Percentiles rank a stretch among this genome's conserved stretches.
Conservation (phyloP, 305 asterid genomes). For the Solanum chacoense region DNA sequence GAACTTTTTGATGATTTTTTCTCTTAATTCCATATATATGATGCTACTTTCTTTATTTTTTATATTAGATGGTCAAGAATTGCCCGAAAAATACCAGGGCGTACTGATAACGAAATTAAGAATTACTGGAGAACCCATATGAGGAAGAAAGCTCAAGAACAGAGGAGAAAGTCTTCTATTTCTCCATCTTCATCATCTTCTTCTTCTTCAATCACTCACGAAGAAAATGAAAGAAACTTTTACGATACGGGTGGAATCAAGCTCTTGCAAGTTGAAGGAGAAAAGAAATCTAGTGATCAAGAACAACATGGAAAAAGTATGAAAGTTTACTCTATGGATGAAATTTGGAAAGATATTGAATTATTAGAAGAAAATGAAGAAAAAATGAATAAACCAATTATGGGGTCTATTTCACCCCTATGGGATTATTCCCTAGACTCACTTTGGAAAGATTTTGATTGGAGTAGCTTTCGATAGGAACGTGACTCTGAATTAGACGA, state of each 20-base stretch:
- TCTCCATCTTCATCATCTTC: slow-evolving; percentile 24
- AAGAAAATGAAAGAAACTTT: slow-evolving; percentile 33
- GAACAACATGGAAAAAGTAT: slow-evolving; percentile 19
- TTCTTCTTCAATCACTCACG: not conserved
- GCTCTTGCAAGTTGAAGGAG: not conserved
- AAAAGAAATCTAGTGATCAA: not conserved
- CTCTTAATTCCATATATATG: not conserved
- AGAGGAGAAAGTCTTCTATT: slow-evolving; percentile 33
- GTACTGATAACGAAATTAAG: slow-evolving; percentile 91
- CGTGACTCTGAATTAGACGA: not conserved
- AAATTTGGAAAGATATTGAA: slow-evolving; percentile 43
- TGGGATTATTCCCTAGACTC: slow-evolving; percentile 23
- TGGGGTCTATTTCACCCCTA: slow-evolving; percentile 8
- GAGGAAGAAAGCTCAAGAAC: slow-evolving; percentile 87
- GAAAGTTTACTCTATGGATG: slow-evolving; percentile 59
- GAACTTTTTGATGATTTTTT: not conserved
- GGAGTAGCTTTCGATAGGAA: slow-evolving; percentile 4
- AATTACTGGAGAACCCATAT: slow-evolving; percentile 84
- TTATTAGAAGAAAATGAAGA: slow-evolving; percentile 13
- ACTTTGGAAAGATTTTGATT: slow-evolving; percentile 11
- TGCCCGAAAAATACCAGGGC: slow-evolving; percentile 75
- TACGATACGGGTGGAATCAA: slow-evolving; percentile 51
- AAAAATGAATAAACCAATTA: not conserved
- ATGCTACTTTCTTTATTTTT: not conserved
- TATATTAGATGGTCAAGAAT: slow-evolving; percentile 79